Evolutionary conservation across 2,329 filamentous ascomycete genomes (phyloP), one percentile per base, ranked within the genome.

Genomic region (Amauroascus niger): DNA sequence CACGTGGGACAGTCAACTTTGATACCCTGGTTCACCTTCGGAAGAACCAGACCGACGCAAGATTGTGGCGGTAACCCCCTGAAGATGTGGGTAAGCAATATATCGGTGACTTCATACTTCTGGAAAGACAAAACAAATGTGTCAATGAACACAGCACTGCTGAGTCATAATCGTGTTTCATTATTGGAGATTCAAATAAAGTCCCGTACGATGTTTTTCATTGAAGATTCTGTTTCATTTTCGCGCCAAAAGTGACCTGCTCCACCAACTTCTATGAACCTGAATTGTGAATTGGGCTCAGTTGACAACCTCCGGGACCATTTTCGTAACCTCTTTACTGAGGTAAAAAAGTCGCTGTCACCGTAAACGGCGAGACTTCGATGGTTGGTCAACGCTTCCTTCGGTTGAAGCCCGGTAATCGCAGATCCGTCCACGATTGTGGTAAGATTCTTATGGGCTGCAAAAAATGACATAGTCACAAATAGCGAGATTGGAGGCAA

Each of bases 321-420:
- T 0, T 74, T 70, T 9, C 79, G 76, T 60, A 90, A 73, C 66
- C 80, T 86, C 55, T 75, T 77, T 2, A 73, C 74, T 0, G 82
- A 79, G 1, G 87, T 83, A 59, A 96, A 94, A 0, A 77, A 70
- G 66, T 97, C 90, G 3, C 78, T 74, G 49, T 84, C 80, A 1
- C 90, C 91, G 63, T 83, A 95, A 0, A 95, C 68, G 0, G 81
- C 82, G 32, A 95, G 66, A 0, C 84, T 84, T 0, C 76, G 75
- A 61, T 83, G 76, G 1, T 59, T 58, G 33, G 69, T 66, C 1
- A 79, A 69, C 47, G 87, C 71, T 62, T 85, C 82, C 49, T 71
- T 68, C 53, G 83, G 79, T 1, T 74, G 73, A 22, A 61, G 67
- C 24, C 59, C 64, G 16, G 58, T 63, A 46, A 65, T 63, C 57